A percentile compares a stretch with the other conserved stretches of the same genome.
Evolutionary conservation across 2,329 filamentous ascomycete genomes (phyloP).

Genomic region (Amylocarpus encephaloides): DNA sequence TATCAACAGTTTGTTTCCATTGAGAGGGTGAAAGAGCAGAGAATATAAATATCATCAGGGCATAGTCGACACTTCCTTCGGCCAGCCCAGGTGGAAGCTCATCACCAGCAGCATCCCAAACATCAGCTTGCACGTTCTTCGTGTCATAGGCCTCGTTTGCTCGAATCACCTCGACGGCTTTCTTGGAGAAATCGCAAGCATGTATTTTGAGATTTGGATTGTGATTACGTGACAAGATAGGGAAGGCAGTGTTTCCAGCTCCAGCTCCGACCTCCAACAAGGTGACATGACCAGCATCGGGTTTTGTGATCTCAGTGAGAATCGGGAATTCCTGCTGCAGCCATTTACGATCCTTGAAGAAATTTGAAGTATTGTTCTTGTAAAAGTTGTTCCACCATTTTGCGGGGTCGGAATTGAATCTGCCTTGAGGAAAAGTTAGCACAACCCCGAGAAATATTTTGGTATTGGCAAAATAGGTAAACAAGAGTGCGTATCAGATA

Average conservation of each 20-base stretch:
- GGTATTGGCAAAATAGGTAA: conserved; percentile 3
- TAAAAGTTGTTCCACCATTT: conserved; percentile 99
- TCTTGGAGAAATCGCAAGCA: conserved; percentile 94
- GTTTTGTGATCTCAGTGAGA: conserved; percentile 65
- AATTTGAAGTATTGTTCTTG: conserved; percentile 93
- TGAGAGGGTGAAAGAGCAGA: conserved; percentile 80
- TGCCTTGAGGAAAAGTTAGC: conserved; percentile 48
- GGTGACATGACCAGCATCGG: conserved; percentile 61
- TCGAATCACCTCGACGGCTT: conserved; percentile 89
- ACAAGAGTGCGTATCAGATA: conserved; percentile 50
- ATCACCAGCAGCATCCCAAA: conserved; percentile 81
- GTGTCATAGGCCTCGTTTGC: conserved; percentile 68
- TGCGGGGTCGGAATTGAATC: conserved; percentile 84
- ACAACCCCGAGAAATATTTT: conserved; percentile 9
- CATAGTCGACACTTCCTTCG: conserved; percentile 80
- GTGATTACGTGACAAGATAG: conserved; percentile 74
- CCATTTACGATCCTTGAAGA: conserved; percentile 99
- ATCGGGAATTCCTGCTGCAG: conserved; percentile 92
- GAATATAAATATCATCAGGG: conserved; percentile 96
- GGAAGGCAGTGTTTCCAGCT: conserved; percentile 94
- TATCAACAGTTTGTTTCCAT: conserved; percentile 76
- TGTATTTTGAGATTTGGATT: conserved; percentile 79
- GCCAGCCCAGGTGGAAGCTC: conserved; percentile 69
- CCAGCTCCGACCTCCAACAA: conserved; percentile 91
- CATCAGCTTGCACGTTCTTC: conserved; percentile 73